These are phyloP conservation scores for Nemania serpens DNA, from an alignment of 2,329 filamentous ascomycete species.

Conservation along the genomic window DNA sequence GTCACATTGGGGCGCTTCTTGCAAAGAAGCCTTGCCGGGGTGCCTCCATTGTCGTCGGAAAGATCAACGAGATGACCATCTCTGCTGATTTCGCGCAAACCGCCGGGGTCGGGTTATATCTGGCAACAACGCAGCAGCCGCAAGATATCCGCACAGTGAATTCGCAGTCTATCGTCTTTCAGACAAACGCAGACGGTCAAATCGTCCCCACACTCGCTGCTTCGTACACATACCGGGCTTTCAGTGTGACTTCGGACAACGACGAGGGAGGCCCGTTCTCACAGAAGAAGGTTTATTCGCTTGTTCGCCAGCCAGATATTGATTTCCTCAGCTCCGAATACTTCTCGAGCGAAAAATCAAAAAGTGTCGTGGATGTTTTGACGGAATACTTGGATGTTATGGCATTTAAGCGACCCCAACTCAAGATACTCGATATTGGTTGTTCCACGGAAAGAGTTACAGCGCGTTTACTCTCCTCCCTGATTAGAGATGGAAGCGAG, in stretches of 20 bases:
- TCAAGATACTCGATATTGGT: constrained; percentile 11
- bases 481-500: constrained; percentile 5
- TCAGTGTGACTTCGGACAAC: constrained; percentile 4
- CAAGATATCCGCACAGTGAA: constrained; percentile 12
- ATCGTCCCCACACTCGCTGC: constrained; percentile 8
- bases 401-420: constrained; percentile 6
- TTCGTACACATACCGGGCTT: constrained; percentile 13
- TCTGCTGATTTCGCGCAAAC: constrained; percentile 6
- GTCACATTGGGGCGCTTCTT: constrained; percentile 16
- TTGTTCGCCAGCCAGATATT: constrained; percentile 10
- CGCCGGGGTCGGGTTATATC: constrained; percentile 8
- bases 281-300: constrained; percentile 11
- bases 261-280: constrained; percentile 9
- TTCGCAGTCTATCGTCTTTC: constrained; percentile 14
- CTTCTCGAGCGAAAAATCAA: background rate
- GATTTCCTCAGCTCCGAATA: constrained; percentile 5
- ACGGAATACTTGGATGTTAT: constrained; percentile 5
- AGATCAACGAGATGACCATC: constrained; percentile 17
- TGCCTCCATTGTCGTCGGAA: constrained; percentile 17
- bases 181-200: background rate
- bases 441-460: constrained; percentile 1
- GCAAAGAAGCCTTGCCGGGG: constrained; percentile 12
- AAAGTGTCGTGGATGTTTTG: background rate
- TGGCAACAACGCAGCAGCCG: constrained; percentile 17
- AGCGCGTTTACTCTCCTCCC: constrained; percentile 3